These are phyloP conservation scores for Silene coronaria DNA, from an alignment of 179 eudicot species.

Conservation along the genomic window DNA sequence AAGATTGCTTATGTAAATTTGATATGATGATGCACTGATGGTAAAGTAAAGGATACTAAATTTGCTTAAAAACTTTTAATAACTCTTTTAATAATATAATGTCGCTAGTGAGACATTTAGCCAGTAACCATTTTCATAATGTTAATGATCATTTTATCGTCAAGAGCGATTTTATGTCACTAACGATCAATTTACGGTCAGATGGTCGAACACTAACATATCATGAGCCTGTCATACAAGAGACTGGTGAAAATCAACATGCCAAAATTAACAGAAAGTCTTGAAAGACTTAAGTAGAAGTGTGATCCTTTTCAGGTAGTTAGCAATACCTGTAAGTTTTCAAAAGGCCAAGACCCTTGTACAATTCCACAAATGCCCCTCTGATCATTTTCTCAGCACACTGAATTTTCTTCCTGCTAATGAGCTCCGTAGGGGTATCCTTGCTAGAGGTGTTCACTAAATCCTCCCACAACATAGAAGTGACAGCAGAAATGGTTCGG, in stretches of 20 bases:
- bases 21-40: too few relatives aligned
- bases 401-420: slow-evolving; percentile 67
- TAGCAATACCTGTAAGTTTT: slow-evolving; percentile 63
- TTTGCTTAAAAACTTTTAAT: too few relatives aligned
- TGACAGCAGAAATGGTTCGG: slow-evolving; percentile 59
- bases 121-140: not conserved
- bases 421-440: slow-evolving; percentile 43
- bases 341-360: slow-evolving; percentile 70
- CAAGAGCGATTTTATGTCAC: too few relatives aligned
- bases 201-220: not conserved
- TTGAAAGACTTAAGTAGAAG: not conserved
- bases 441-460: slow-evolving; percentile 58
- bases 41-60: too few relatives aligned
- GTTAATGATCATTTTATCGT: not conserved
- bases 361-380: slow-evolving; percentile 81
- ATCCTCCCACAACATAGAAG: slow-evolving; percentile 84
- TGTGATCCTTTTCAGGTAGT: too few relatives aligned
- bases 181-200: too few relatives aligned
- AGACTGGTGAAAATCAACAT: not conserved
- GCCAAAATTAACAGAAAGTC: not conserved
- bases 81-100: too few relatives aligned
- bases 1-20: too few relatives aligned
- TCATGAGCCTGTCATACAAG: not conserved
- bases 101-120: not conserved
- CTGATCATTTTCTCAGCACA: slow-evolving; percentile 82